Conservation (phyloP, 768 basidiomycete genomes). For the Kwoniella dejecticola region DNA sequence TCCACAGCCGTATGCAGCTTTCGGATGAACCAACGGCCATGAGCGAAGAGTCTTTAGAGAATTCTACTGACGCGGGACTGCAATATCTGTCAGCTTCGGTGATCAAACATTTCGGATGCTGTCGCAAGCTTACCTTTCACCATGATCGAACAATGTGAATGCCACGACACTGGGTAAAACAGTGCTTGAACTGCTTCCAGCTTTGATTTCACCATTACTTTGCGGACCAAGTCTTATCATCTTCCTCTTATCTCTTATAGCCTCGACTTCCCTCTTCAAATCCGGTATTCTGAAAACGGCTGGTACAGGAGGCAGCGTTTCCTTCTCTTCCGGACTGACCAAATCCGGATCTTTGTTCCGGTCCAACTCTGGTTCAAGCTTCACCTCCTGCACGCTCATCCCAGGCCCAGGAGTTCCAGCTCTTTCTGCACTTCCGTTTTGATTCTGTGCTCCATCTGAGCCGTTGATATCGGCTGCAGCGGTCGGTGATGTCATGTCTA, state of each 20-base stretch:
- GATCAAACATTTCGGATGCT: neutral
- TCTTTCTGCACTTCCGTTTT: neutral
- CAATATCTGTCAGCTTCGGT: neutral
- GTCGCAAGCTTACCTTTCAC: constrained; percentile 74
- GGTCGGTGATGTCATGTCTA: constrained; percentile 27
- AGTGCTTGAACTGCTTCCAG: constrained; percentile 17
- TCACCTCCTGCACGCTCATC: constrained; percentile 17
- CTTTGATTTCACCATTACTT: constrained; percentile 31
- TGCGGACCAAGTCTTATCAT: constrained; percentile 84
- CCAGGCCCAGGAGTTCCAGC: constrained; percentile 9
- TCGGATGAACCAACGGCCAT: constrained; percentile 95
- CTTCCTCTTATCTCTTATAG: constrained; percentile 84
- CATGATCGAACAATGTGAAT: constrained; percentile 90
- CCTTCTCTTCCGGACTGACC: constrained; percentile 40
- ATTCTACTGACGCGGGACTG: constrained; percentile 81
- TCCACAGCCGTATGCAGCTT: constrained; percentile 94
- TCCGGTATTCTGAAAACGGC: constrained; percentile 80
- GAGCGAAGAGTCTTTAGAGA: constrained; percentile 85
- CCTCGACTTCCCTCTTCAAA: constrained; percentile 85
- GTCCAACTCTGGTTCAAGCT: constrained; percentile 37
- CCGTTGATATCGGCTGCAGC: neutral
- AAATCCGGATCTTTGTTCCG: constrained; percentile 13
- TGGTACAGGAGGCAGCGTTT: constrained; percentile 67
- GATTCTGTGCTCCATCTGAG: neutral
- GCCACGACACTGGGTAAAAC: constrained; percentile 80